Evolutionary conservation across 2,329 filamentous ascomycete species (phyloP), one percentile per base, ranked within the genome.

Genomic region (Neofusicoccum sp.): DNA sequence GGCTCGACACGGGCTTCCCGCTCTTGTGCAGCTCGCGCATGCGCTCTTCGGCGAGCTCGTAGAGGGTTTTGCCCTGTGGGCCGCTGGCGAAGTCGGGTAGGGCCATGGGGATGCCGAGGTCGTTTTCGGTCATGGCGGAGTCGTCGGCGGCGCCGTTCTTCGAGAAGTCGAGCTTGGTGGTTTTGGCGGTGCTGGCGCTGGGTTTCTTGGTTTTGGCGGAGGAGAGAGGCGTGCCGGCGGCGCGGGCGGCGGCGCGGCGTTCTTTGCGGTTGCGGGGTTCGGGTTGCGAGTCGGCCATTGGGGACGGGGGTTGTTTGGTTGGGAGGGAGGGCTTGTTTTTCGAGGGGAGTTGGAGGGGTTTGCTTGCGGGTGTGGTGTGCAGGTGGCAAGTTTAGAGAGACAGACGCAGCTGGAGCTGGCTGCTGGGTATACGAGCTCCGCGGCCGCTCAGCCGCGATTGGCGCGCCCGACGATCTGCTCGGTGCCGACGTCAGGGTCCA

Each of bases 41-140:
- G 54, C 84, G 82, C 65, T 90, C 83, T 58, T 88, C 81, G 62
- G 90, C 90, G 31, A 93, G 71, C 61, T 93, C 80, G 62, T 92
- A 80, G n/a, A 95, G 80, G 0, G 90, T 93, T 72, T 88, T 82
- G 1, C 74, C 83, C 33, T 62, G 36, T 14, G 58, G 87, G 4
- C 71, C 71, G 54, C 84, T 85, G 57, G 84, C 85, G 62, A 87
- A 84, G 74, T 91, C 86, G 33, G 89, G 89, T 3, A 45, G 12
- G 56, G 79, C 76, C 62, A 92, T 80, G 66, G 86, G 85, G 71
- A 90, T 82, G 7, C 48, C 58, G 36, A 44, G 44, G 12, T 60
- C 44, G 28, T 31, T 34, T 40, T 45, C 48, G 36, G 58, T 60
- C 11, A 9, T 26, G 16, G 28, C 41, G 36, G 4, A 16, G 34